These are phyloP conservation scores for Sphaerulina populicola DNA, from an alignment of 2,329 filamentous ascomycete species.

Conservation along the genomic window DNA sequence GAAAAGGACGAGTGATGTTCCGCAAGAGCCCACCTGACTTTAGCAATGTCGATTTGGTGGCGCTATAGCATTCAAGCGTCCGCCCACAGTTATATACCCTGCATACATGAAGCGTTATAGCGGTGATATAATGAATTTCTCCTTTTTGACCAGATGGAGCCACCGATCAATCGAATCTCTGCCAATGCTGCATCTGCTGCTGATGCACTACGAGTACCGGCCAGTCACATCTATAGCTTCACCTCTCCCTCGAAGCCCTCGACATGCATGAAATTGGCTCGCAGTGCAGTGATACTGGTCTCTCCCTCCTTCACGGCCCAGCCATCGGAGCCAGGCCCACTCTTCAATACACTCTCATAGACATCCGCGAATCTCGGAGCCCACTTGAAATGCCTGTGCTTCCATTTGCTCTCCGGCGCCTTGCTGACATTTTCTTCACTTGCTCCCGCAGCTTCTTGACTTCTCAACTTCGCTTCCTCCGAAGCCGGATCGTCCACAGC, in stretches of 20 bases:
- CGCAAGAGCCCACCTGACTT: conserved; percentile 39
- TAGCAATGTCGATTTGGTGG: conserved; percentile 78
- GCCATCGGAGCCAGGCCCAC: conserved; percentile 75
- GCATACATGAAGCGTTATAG: not conserved
- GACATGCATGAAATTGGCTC: conserved; percentile 84
- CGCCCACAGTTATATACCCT: not conserved
- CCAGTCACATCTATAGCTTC: conserved; percentile 51
- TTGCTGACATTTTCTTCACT: conserved; percentile 20
- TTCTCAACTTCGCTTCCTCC: conserved; percentile 65
- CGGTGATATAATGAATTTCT: not conserved
- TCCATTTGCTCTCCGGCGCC: conserved; percentile 41
- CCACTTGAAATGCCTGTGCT: conserved; percentile 92
- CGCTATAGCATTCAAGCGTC: conserved; percentile 44
- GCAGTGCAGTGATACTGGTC: conserved; percentile 82
- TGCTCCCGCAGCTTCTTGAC: conserved; percentile 45
- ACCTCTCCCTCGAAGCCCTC: conserved; percentile 62
- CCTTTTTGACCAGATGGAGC: not conserved
- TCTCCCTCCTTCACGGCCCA: conserved; percentile 83
- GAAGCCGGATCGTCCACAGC: conserved; percentile 51
- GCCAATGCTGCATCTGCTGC: no score
- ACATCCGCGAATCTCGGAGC: conserved; percentile 79
- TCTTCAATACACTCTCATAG: conserved; percentile 73
- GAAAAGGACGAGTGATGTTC: conserved; percentile 59
- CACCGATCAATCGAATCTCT: not conserved
- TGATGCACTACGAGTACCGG: not conserved